These are phyloP conservation scores for Boeremia lycopersici DNA, from an alignment of 2,329 filamentous ascomycete species.

Conservation along the genomic window DNA sequence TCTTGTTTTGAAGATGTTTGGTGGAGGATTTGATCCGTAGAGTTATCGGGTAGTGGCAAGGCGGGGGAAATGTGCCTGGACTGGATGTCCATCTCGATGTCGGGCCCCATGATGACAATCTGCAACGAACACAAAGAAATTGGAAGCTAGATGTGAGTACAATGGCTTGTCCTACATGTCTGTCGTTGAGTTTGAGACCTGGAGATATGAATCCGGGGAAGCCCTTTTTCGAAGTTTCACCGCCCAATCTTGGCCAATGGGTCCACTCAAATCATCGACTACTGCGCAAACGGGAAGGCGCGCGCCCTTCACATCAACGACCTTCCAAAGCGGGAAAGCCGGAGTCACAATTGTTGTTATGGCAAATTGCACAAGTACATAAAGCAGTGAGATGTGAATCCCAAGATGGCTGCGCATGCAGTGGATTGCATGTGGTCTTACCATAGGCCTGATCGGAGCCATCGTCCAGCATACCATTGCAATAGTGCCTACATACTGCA, in stretches of 20 bases:
- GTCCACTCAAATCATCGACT: not conserved
- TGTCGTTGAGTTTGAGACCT: not conserved
- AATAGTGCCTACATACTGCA: too few species aligned
- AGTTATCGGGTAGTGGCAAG: not conserved
- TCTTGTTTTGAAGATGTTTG: not conserved
- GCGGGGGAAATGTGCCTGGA: not conserved
- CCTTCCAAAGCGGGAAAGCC: not conserved
- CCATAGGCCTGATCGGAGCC: too few species aligned
- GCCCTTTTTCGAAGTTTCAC: constrained; percentile 9
- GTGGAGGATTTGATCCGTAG: constrained; percentile 2
- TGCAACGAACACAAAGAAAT: not conserved
- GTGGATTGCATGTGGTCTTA: too few species aligned
- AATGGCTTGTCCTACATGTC: not conserved
- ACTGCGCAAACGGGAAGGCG: constrained; percentile 8
- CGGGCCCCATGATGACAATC: not conserved
- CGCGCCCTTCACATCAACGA: constrained; percentile 15
- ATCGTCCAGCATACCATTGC: too few species aligned
- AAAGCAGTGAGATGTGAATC: too few species aligned
- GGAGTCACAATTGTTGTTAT: not conserved
- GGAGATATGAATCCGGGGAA: constrained; percentile 4
- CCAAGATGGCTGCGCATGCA: too few species aligned
- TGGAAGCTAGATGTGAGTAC: not conserved
- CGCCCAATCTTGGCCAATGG: not conserved
- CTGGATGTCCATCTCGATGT: constrained; percentile 7
- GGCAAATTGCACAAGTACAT: too few species aligned